Conservation (phyloP, 352 stramenopile species). For the Phytophthora hibernalis region DNA sequence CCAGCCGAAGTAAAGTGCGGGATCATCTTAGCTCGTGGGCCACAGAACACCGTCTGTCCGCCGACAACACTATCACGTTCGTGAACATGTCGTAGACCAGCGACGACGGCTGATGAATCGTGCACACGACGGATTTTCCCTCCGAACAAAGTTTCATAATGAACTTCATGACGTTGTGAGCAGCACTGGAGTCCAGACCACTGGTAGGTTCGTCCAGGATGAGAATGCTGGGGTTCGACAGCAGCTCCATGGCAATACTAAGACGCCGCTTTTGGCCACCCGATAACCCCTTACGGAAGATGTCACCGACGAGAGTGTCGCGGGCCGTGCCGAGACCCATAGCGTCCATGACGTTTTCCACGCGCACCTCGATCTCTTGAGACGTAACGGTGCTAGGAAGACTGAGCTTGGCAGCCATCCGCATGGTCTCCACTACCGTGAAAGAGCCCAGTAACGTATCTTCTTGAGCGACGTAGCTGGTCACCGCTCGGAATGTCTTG, state of each 20-base stretch:
- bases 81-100: constrained; percentile 68
- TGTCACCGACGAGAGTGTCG: constrained; percentile 73
- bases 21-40: constrained; percentile 47
- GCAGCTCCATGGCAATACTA: constrained; percentile 79
- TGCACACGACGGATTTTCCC: constrained; percentile 61
- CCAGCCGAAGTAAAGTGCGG: constrained; percentile 43
- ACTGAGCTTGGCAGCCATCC: constrained; percentile 65
- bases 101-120: constrained; percentile 77
- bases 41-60: constrained; percentile 84
- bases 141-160: constrained; percentile 42
- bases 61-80: constrained; percentile 66
- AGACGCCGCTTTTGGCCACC: constrained; percentile 84
- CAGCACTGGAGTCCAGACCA: constrained; percentile 56
- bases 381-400: constrained; percentile 42
- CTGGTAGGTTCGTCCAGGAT: constrained; percentile 86
- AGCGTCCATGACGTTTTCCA: constrained; percentile 59
- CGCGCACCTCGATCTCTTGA: constrained; percentile 35
- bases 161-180: constrained; percentile 58
- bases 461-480: constrained; percentile 76
- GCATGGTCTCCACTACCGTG: constrained; percentile 71
- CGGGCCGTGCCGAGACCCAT: constrained; percentile 56
- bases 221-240: constrained; percentile 76
- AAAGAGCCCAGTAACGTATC: constrained; percentile 70
- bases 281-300: constrained; percentile 78
- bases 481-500: constrained; percentile 51